Evolutionary conservation across 2,329 filamentous ascomycete species (phyloP).

Genomic region (Pseudopithomyces maydicus): DNA sequence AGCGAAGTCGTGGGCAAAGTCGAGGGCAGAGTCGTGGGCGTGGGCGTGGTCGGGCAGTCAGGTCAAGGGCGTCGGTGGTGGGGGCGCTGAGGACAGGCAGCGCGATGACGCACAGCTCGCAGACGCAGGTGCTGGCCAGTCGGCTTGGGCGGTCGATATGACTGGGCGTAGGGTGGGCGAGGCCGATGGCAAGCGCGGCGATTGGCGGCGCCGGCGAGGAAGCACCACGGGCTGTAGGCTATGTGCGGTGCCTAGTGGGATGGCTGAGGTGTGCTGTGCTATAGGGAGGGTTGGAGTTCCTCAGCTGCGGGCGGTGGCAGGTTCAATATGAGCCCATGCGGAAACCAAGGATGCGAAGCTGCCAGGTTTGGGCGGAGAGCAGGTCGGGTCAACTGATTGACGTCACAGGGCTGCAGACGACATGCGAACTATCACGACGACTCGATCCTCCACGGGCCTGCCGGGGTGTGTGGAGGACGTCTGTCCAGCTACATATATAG

Average conservation of each 20-base stretch:
- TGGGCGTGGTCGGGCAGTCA: neutral
- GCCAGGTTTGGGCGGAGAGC: constrained; percentile 15
- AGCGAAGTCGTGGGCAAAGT: too few species aligned
- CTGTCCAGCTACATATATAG: neutral
- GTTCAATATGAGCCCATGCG: constrained; percentile 8
- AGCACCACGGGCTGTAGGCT: neutral
- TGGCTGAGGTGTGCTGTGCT: neutral
- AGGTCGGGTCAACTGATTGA: constrained; percentile 12
- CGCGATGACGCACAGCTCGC: constrained; percentile 7
- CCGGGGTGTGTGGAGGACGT: neutral
- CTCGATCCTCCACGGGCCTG: neutral
- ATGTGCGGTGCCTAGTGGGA: constrained; percentile 4
- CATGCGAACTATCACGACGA: constrained; percentile 1
- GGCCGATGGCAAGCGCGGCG: constrained; percentile 12
- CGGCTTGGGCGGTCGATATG: constrained; percentile 4
- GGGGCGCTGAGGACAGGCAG: neutral
- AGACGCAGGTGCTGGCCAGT: neutral
- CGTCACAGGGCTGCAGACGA: constrained; percentile 12
- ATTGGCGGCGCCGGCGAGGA: constrained; percentile 7
- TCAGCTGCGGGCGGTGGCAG: constrained; percentile 10
- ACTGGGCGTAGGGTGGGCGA: constrained; percentile 12
- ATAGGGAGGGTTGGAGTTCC: constrained; percentile 5
- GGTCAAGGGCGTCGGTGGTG: neutral
- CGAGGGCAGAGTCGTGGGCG: too few species aligned
- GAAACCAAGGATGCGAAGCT: constrained; percentile 18